Evolutionary conservation across 2,329 filamentous ascomycete genomes (phyloP).

Genomic region (Apiospora marii): DNA sequence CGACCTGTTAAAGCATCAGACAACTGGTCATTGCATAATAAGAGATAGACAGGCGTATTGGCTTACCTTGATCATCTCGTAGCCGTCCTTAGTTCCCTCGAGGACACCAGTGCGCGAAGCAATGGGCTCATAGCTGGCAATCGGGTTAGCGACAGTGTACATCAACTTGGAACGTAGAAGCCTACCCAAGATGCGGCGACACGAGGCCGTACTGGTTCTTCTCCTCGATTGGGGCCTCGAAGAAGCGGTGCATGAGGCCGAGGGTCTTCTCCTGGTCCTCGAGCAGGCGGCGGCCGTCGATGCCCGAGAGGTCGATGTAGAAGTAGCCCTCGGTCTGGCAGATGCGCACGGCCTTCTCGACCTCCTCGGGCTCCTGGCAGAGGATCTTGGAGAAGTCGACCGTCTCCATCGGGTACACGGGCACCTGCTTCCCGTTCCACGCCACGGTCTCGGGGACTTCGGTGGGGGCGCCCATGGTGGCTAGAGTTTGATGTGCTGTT

Average conservation of each 20-base stretch:
- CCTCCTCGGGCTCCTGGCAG: conserved; percentile 61
- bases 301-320: conserved; percentile 60
- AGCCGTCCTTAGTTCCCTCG: conserved; percentile 57
- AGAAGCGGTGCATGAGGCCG: conserved; percentile 64
- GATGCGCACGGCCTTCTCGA: conserved; percentile 57
- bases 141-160: background rate
- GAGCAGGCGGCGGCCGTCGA: conserved; percentile 61
- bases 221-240: conserved; percentile 58
- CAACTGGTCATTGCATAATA: background rate
- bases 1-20: conserved; percentile 38
- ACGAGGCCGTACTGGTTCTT: conserved; percentile 66
- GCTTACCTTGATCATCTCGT: conserved; percentile 59
- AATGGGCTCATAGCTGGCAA: conserved; percentile 54
- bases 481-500: background rate
- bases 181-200: conserved; percentile 59
- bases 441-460: conserved; percentile 54
- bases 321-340: conserved; percentile 63
- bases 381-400: conserved; percentile 60
- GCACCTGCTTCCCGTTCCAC: conserved; percentile 58
- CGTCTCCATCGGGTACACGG: conserved; percentile 60
- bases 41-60: background rate
- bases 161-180: conserved; percentile 18
- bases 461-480: conserved; percentile 47
- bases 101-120: conserved; percentile 57
- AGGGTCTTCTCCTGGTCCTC: conserved; percentile 60